Evolutionary conservation across 805 yeast genomes (phyloP).

Genomic region (Ogataea kodamae): DNA sequence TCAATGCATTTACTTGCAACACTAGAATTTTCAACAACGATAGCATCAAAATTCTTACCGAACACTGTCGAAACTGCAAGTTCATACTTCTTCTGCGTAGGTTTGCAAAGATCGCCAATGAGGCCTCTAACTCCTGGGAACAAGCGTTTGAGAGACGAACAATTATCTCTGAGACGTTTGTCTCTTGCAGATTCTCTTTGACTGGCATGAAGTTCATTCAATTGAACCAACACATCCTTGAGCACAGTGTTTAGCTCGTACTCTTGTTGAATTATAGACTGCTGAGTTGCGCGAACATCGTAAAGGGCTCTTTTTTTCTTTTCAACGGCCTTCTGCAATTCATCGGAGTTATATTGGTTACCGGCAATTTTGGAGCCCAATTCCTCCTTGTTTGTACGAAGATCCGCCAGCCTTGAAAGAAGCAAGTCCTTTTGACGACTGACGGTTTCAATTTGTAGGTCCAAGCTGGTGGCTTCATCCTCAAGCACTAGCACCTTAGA

Average conservation of each 20-base stretch:
- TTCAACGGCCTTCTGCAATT: constrained; percentile 34
- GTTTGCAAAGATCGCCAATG: constrained; percentile 74
- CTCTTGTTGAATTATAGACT: constrained; percentile 44
- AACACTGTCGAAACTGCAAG: constrained; percentile 70
- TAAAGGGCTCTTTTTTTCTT: constrained; percentile 24
- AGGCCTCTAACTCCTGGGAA: constrained; percentile 84
- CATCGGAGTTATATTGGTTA: constrained; percentile 23
- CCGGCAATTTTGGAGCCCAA: constrained; percentile 29
- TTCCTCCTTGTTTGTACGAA: constrained; percentile 33
- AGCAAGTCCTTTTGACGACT: constrained; percentile 36
- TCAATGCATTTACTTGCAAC: constrained; percentile 74
- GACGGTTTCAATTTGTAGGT: constrained; percentile 35
- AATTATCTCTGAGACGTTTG: constrained; percentile 66
- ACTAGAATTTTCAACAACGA: constrained; percentile 74
- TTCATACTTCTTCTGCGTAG: constrained; percentile 69
- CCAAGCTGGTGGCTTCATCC: constrained; percentile 36
- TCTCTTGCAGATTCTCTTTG: constrained; percentile 76
- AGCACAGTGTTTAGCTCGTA: constrained; percentile 60
- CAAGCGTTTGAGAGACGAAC: constrained; percentile 62
- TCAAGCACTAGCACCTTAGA: constrained; percentile 46
- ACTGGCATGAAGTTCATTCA: constrained; percentile 72
- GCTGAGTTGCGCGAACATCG: constrained; percentile 35
- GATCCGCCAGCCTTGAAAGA: constrained; percentile 33
- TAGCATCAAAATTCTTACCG: constrained; percentile 77
- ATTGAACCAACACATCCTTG: constrained; percentile 51